These are phyloP conservation scores for Coemansia sp. DNA, from an alignment of 192 early-diverging fungal species.

Conservation along the genomic window DNA sequence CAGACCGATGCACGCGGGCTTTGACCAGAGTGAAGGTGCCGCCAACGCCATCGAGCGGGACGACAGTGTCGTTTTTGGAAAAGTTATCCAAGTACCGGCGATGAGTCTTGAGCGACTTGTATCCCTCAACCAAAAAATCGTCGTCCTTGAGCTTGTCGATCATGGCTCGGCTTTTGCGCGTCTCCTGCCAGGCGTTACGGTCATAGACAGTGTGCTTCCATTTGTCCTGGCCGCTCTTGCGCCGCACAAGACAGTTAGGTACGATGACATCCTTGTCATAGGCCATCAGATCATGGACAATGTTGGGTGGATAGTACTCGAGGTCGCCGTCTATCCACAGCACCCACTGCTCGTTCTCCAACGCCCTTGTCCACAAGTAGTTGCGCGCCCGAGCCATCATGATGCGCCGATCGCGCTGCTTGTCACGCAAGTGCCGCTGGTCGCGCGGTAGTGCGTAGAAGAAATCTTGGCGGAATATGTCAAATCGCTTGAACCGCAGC, in stretches of 20 bases:
- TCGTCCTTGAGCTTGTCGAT: slow-evolving; percentile 38
- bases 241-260: slow-evolving; percentile 57
- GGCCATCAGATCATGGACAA: slow-evolving; percentile 60
- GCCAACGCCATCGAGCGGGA: slow-evolving; percentile 65
- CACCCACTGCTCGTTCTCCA: slow-evolving; percentile 66
- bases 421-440: slow-evolving; percentile 58
- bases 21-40: slow-evolving; percentile 66
- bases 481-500: slow-evolving; percentile 56
- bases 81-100: slow-evolving; percentile 47
- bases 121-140: slow-evolving; percentile 45
- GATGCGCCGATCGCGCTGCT: slow-evolving; percentile 58
- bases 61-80: slow-evolving; percentile 42
- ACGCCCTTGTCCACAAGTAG: slow-evolving; percentile 56
- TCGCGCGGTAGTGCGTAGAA: slow-evolving; percentile 48
- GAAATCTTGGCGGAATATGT: slow-evolving; percentile 62
- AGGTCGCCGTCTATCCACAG: slow-evolving; percentile 74
- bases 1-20: slow-evolving; percentile 63
- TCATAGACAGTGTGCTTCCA: slow-evolving; percentile 61
- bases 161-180: slow-evolving; percentile 52
- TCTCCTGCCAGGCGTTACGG: slow-evolving; percentile 70
- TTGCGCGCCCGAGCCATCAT: slow-evolving; percentile 65
- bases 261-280: slow-evolving; percentile 67
- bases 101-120: slow-evolving; percentile 43
- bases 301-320: slow-evolving; percentile 60
- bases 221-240: slow-evolving; percentile 39